These are phyloP conservation scores for Mycena pura DNA, from an alignment of 768 basidiomycete genomes.

Conservation along the genomic window DNA sequence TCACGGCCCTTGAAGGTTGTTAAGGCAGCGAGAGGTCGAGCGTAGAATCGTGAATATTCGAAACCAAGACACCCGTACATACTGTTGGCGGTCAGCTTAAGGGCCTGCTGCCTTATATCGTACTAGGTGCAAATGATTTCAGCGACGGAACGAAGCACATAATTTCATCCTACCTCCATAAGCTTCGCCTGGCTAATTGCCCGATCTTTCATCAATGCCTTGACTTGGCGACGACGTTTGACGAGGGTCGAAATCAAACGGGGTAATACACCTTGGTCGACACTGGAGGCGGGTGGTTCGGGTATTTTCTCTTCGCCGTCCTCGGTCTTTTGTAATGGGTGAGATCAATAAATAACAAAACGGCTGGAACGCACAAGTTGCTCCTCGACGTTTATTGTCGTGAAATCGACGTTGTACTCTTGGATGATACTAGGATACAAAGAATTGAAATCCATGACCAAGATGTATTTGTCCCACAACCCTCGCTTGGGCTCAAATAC, in stretches of 20 bases:
- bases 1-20: constrained; percentile 98
- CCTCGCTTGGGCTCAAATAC: constrained; percentile 97
- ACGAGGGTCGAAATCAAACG: constrained; percentile 98
- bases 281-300: constrained; percentile 77
- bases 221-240: constrained; percentile 86
- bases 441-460: constrained; percentile 99
- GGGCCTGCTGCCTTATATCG: constrained; percentile 95
- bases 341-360: background rate
- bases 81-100: constrained; percentile 98
- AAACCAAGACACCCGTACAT: constrained; percentile 99
- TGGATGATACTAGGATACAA: constrained; percentile 99
- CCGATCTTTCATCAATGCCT: constrained; percentile 92
- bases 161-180: constrained; percentile 68
- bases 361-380: constrained; percentile 41
- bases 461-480: constrained; percentile 94
- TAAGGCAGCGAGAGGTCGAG: constrained; percentile 93
- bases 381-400: constrained; percentile 82
- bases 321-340: constrained; percentile 29
- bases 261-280: constrained; percentile 89
- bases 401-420: constrained; percentile 99
- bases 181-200: constrained; percentile 73
- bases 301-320: constrained; percentile 85
- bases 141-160: background rate
- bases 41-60: constrained; percentile 96
- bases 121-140: constrained; percentile 55